phyloP scores from a whole-genome alignment of 306 rosid genomes.

The Astragalus membranaceus region DNA sequence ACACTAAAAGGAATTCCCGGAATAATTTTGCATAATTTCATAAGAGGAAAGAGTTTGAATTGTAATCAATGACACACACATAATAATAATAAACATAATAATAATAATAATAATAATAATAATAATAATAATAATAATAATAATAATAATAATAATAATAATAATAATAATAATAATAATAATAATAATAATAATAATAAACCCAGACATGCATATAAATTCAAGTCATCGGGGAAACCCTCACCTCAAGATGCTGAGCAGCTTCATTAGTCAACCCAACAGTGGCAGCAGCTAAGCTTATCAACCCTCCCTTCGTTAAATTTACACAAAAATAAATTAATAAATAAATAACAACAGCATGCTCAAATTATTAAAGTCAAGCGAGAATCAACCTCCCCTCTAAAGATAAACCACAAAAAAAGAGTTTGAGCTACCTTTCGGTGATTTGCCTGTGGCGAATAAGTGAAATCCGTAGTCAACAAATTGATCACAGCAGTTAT shows the following conservation, averaged over 20 bases:
- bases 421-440: conserved; percentile 54
- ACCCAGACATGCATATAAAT: neutral
- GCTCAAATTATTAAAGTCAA: neutral
- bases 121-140: neutral
- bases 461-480: conserved; percentile 58
- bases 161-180: too few species aligned
- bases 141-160: too few species aligned
- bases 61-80: neutral
- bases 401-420: neutral
- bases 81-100: too few species aligned
- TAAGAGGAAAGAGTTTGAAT: neutral
- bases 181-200: neutral
- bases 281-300: conserved; percentile 94
- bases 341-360: neutral
- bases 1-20: neutral
- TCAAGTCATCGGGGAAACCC: conserved; percentile 8
- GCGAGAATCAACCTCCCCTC: neutral
- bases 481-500: conserved; percentile 72
- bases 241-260: conserved; percentile 93
- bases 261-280: conserved; percentile 86
- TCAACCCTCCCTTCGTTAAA: conserved; percentile 78
- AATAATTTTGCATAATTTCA: neutral
- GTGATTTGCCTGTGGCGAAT: conserved; percentile 80
- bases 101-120: too few species aligned
- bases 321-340: neutral